phyloP scores from a whole-genome alignment of 345 rosid species.

The Jatropha curcas region DNA sequence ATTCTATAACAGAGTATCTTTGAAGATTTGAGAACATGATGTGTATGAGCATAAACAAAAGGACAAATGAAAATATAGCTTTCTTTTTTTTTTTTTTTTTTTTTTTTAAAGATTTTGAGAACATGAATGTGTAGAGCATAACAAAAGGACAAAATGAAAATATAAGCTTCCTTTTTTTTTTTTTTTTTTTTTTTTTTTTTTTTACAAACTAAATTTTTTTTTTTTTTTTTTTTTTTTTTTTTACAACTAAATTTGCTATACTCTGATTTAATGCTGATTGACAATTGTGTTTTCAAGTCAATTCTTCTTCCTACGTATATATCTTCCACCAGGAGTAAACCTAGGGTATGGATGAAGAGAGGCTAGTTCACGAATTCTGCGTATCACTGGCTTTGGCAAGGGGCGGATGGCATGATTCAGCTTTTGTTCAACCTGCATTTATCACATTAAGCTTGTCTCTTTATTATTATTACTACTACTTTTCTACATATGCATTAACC shows the following conservation, averaged over 20 bases:
- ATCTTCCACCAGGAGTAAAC: constrained; percentile 37
- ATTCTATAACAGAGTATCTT: constrained; percentile 15
- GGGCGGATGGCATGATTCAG: constrained; percentile 38
- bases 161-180: too few species aligned
- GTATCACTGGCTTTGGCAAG: constrained; percentile 58
- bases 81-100: constrained; percentile 1
- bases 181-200: too few species aligned
- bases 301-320: constrained; percentile 34
- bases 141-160: too few species aligned
- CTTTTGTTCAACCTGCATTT: constrained; percentile 51
- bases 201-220: too few species aligned
- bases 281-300: constrained; percentile 19
- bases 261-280: constrained; percentile 11
- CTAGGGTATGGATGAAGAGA: constrained; percentile 70
- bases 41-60: constrained; percentile 18
- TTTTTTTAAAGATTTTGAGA: too few species aligned
- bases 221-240: constrained; percentile 1
- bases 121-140: too few species aligned
- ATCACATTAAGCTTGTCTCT: constrained; percentile 15
- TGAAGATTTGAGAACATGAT: constrained; percentile 14
- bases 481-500: neutral
- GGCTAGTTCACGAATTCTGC: constrained; percentile 69
- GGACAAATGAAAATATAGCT: neutral
- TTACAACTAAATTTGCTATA: constrained; percentile 29
- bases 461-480: neutral